Evolutionary conservation across 305 asterid genomes (phyloP), one percentile per base, ranked within the genome.

Genomic region (Fraxinus greggii): DNA sequence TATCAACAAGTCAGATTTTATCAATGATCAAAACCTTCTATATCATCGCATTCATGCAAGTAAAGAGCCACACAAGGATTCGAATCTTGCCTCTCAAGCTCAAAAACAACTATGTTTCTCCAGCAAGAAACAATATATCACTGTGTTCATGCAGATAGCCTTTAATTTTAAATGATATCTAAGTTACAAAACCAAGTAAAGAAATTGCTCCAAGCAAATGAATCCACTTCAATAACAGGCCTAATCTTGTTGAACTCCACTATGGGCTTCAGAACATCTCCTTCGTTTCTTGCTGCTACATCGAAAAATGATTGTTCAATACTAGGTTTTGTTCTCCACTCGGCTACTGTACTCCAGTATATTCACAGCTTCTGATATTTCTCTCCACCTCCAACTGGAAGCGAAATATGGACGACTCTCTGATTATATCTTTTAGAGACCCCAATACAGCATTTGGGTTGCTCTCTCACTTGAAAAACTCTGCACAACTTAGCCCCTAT

Each of bases 241-340:
- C 91, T 85, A 70, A 91, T 81, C 86, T 86, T 92, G 88, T 87
- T 90, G 81, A 90, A 35, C 38, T 33, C 73, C 29, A 80, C 13
- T 5, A 87, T 67, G 12, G 97, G 97, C 88, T 86, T 92, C 89
- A 93, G 63, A 76, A 84, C 77, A 12, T 79, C 93, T 1, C 78
- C 94, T 79, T 91, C 92, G 13, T 90, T 77, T 82, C 92, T 88
- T 0, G 94, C 97, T 61, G 77, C 86, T 9, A 93, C 92, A 73
- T 93, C 97, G 84, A 88, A 92, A 86, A 84, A 84, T 3, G 77
- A 82, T 23, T 88, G 91, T 81, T 93, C 98, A 33, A 87, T 77
- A 32, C 35, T 79, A 54, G 98, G 97, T 89, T 84, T 86, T 4
- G 96, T 95, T 86, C 98, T 89, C 98, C 98, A 93, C 82, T 91